Evolutionary conservation across 257 asterid genomes (phyloP), one percentile per base, ranked within the genome.

Genomic region (Nicotiana paniculata): DNA sequence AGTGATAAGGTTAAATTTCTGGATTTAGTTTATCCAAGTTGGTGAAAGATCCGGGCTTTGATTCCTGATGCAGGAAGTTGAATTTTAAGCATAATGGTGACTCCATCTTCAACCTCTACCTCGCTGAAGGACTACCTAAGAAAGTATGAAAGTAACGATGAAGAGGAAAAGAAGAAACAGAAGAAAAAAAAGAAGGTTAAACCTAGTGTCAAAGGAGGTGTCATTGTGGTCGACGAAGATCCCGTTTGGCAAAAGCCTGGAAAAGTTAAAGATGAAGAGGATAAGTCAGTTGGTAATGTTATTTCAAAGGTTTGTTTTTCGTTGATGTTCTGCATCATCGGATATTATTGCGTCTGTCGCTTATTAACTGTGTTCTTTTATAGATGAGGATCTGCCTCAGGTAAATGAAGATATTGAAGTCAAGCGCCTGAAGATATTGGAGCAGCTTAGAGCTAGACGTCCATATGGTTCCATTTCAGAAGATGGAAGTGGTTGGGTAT

Each of bases 401-500:
- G 90, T 95, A 83, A 87, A 95, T 69, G 98, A 91, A 87, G 97
- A 91, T 87, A 86, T 93, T 82, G 98, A 93, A 75, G 94, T 95
- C 82, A 95, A 90, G 81, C 94, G 93, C 48, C 86, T 95, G 97
- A 95, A 86, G 85, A 90, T 95, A 78, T 83, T 93, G 70, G 99
- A 95, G 90, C 83, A 85, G 81, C 85, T 93, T 57, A 87, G 84
- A 62, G 62, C 89, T 4, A 86, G 88, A 84, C 91, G 94, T 9
- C 93, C 94, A 35, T 88, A 82, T 80, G 98, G 97, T 63, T 84
- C 86, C 80, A 88, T 93, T 83, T 91, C 97, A 28, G 99, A 95
- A 87, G 98, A 95, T 88, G 99, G 98, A 85, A 94, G 98, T 89
- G 99, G 99, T 75, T 96, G 98, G 99, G 84, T 93, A 51, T 82